Base-by-base conservation (phyloP, 2,329 filamentous ascomycete genomes). In the Elsinoe perseae region DNA sequence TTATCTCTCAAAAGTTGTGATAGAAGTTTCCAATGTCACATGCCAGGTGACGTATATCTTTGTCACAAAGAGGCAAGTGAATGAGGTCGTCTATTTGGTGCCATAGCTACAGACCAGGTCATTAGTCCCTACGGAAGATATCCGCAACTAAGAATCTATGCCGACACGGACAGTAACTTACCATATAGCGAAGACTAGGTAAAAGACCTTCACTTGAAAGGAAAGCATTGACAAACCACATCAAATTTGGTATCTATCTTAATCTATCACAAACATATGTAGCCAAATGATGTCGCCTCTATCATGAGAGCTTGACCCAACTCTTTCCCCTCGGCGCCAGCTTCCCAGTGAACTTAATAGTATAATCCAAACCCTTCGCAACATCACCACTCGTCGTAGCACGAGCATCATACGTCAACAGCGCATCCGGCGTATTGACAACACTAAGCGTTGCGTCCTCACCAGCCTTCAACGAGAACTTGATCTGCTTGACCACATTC, bases 361-460 rank as follows among this genome's bases (percentile, higher is more conserved):
- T 52, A 52, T 21, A 52, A 38, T 52, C 48, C 48, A 52, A 38
- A 10, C 48, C 48, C 48, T 38, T 32, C 25, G 48, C 48, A 16
- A 52, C 48, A 25, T 34, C 48, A 10, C 48, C 48, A n/a, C 16
- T 20, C 2, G 8, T 14, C 30, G 48, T 52, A 2, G 2, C 30
- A 10, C 48, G 76, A 2, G 73, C 69, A 60, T 78, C 74, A 59
- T 76, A 79, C 50, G 71, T 63, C 25, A 76, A 66, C 23, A 75
- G 65, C 50, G 67, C 58, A 6, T 65, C 65, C 7, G 77, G 76
- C 2, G 77, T 77, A 60, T 79, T 78, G 10, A 69, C 77, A 40
- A 79, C 69, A 7, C 77, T 71, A 30, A 79, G 65, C 44, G 64
- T 74, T 8, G 67, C 71, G 64, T 77, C 71, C 60, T 78, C 75